A percentile compares a stretch with the other conserved stretches of the same genome.
phyloP scores from a whole-genome alignment of 805 yeast genomes.

The Yarrowia hollandica region DNA sequence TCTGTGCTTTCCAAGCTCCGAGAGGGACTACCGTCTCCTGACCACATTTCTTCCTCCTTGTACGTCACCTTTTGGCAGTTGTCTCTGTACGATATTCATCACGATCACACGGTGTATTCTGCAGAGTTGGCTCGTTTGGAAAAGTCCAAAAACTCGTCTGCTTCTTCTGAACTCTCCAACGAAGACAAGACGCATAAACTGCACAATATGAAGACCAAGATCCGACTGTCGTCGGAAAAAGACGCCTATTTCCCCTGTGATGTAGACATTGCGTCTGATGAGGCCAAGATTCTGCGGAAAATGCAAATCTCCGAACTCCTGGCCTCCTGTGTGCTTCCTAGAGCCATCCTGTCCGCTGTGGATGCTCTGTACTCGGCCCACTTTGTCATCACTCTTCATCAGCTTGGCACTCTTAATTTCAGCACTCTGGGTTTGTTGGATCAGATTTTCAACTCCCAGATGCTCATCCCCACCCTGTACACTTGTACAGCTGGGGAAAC shows the following conservation, averaged over 20 bases:
- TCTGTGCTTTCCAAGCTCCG: conserved; percentile 36
- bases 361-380: conserved; percentile 73
- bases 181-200: conserved; percentile 51
- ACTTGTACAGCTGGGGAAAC: conserved; percentile 76
- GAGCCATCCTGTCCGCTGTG: conserved; percentile 73
- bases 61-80: conserved; percentile 72
- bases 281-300: conserved; percentile 21
- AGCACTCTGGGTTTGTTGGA: conserved; percentile 47
- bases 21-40: conserved; percentile 38
- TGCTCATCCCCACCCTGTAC: conserved; percentile 60
- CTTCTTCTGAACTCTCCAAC: neutral
- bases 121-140: conserved; percentile 40
- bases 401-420: conserved; percentile 44
- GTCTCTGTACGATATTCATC: conserved; percentile 68
- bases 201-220: conserved; percentile 43
- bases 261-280: neutral
- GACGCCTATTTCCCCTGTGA: conserved; percentile 37
- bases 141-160: conserved; percentile 19
- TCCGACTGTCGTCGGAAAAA: conserved; percentile 39
- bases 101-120: conserved; percentile 52
- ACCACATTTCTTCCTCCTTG: conserved; percentile 43
- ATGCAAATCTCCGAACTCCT: conserved; percentile 45
- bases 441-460: conserved; percentile 49
- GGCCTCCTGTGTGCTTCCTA: conserved; percentile 69
- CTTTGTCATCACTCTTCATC: conserved; percentile 57